phyloP scores from a whole-genome alignment of 2,329 filamentous ascomycete species.

The Pyricularia pennisetigena region DNA sequence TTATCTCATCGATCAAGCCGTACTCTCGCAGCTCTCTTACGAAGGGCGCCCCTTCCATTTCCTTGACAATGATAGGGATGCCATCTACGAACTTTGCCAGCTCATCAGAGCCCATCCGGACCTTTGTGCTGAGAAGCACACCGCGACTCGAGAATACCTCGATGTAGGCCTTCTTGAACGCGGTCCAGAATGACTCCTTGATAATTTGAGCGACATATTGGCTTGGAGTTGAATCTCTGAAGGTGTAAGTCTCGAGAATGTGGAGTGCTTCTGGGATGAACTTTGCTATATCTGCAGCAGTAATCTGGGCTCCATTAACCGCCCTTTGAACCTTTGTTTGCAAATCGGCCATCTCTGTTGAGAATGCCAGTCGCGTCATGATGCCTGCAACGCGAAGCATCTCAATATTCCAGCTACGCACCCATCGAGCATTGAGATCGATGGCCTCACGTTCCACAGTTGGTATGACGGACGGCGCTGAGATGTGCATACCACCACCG shows the following conservation, averaged over 20 bases:
- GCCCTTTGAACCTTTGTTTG: constrained; percentile 45
- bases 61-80: constrained; percentile 76
- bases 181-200: constrained; percentile 94
- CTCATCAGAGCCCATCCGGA: constrained; percentile 64
- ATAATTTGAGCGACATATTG: constrained; percentile 75
- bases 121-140: constrained; percentile 72
- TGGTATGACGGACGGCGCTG: constrained; percentile 89
- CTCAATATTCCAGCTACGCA: constrained; percentile 91
- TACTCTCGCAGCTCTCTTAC: constrained; percentile 74
- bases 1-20: constrained; percentile 79
- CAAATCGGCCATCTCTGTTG: constrained; percentile 75
- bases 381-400: constrained; percentile 87
- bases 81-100: constrained; percentile 69
- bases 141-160: constrained; percentile 85
- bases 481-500: constrained; percentile 86
- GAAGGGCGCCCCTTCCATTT: constrained; percentile 64
- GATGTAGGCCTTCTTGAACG: constrained; percentile 70
- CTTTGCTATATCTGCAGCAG: constrained; percentile 52
- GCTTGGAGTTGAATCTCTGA: constrained; percentile 82
- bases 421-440: constrained; percentile 90
- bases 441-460: constrained; percentile 96
- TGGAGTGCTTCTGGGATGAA: constrained; percentile 74
- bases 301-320: constrained; percentile 40
- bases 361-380: constrained; percentile 78
- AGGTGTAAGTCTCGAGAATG: constrained; percentile 78